These are phyloP conservation scores for Ambrosiella beaveri DNA, from an alignment of 2,329 filamentous ascomycete genomes.

Conservation along the genomic window DNA sequence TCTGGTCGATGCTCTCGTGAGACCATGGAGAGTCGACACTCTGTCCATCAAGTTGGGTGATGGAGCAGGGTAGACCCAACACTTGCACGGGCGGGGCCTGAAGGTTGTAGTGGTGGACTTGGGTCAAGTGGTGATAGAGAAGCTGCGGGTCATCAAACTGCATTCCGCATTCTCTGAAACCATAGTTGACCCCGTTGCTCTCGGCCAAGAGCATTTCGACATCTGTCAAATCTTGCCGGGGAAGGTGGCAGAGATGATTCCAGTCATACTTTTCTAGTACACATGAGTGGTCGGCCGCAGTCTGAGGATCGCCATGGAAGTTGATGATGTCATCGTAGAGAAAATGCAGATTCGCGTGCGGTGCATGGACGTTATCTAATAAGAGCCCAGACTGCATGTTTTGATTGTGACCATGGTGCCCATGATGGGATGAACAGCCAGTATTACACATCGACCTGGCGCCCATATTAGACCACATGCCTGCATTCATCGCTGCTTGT, in stretches of 20 bases:
- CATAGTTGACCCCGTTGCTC: slow-evolving; percentile 2
- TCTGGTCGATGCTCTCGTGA: background rate
- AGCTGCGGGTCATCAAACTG: slow-evolving; percentile 11
- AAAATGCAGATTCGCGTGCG: slow-evolving; percentile 4
- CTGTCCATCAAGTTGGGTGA: slow-evolving; percentile 6
- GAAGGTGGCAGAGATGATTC: slow-evolving; percentile 14
- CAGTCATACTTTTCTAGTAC: slow-evolving; percentile 11
- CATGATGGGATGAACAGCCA: background rate
- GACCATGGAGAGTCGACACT: slow-evolving; percentile 8
- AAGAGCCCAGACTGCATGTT: background rate
- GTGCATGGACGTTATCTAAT: no score
- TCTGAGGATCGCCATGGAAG: slow-evolving; percentile 12
- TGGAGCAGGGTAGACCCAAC: slow-evolving; percentile 9
- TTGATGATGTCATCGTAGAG: slow-evolving; percentile 8
- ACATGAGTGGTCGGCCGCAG: slow-evolving; percentile 11
- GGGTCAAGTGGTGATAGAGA: slow-evolving; percentile 11
- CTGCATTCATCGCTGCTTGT: background rate
- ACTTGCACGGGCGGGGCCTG: slow-evolving; percentile 11
- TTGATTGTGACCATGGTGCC: background rate
- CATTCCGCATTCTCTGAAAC: slow-evolving; percentile 13
- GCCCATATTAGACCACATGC: background rate
- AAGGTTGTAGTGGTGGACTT: slow-evolving; percentile 11
- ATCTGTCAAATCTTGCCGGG: slow-evolving; percentile 14
- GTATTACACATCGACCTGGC: background rate
- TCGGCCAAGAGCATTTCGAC: slow-evolving; percentile 9